Evolutionary conservation across 306 rosid genomes (phyloP), one percentile per base, ranked within the genome.

Genomic region (Lathyrus aphaca): DNA sequence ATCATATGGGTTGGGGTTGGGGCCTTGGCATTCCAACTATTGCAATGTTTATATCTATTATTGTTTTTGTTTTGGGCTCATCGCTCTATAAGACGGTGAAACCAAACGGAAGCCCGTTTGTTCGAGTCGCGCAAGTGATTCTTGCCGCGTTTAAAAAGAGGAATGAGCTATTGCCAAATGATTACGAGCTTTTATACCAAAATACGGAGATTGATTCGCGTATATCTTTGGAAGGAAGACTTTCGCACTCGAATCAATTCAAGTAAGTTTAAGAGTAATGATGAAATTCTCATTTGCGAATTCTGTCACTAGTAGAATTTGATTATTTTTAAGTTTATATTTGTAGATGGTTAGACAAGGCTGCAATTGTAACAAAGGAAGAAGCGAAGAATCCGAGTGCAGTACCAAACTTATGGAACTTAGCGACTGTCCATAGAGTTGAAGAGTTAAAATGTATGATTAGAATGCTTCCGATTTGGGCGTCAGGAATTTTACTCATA

Each of bases 1-100:
- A 92, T 48, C 51, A 86, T n/a, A 73, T 82, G 61, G 86, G 96
- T 0, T 92, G 95, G 96, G 95, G 90, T 0, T 89, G 90, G 92
- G 97, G 97, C 0, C 80, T 89, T 65, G 97, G 92, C 3, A 73
- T 87, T 18, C 97, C 97, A 8, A 81, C 97, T 67, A 57, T 86
- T 14, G 86, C 84, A 46, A 87, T 87, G 96, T 59, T 85, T 7
- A 13, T 92, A 13, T 87, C 96, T 0, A 45, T 87, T 4, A 14
- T 86, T 19, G 82, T 75, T 46, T 89, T 92, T 66, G 57, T 86
- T 4, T 15, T 83, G 38, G 98, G 96, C 6, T 82, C 89, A 15
- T 82, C 89, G 1, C 83, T 92, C 10, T 87, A 89, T 49, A 84
- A 29, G 11, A 66, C 42, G 21, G 1, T 84, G 1, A 84, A 86